Evolutionary conservation across 2,329 filamentous ascomycete species (phyloP).

Genomic region (Nectriaceae sp.): DNA sequence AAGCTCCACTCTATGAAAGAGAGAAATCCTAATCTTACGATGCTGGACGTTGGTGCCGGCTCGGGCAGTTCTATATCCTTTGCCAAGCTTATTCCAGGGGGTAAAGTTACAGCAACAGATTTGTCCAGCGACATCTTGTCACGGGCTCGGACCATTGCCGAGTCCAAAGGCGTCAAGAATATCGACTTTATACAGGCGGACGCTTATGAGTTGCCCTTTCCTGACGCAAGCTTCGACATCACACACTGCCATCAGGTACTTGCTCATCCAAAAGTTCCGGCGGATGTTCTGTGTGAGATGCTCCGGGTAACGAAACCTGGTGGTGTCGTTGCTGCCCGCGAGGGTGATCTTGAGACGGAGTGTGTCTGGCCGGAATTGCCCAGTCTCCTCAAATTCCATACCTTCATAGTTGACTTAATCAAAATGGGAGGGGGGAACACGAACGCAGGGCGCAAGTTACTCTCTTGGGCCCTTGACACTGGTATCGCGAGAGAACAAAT

Average conservation of each 20-base stretch:
- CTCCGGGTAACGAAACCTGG: constrained; percentile 44
- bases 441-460: constrained; percentile 29
- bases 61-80: constrained; percentile 49
- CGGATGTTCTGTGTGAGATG: constrained; percentile 41
- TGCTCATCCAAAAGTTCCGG: constrained; percentile 39
- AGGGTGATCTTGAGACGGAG: constrained; percentile 32
- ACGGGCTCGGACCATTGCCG: constrained; percentile 26
- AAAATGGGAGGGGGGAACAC: constrained; percentile 26
- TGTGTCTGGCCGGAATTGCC: constrained; percentile 31
- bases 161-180: constrained; percentile 24
- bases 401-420: constrained; percentile 21
- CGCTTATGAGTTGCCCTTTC: constrained; percentile 38
- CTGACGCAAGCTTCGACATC: constrained; percentile 43
- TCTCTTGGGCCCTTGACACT: constrained; percentile 29
- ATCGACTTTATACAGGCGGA: constrained; percentile 30
- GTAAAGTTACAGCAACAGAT: constrained; percentile 36
- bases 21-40: constrained; percentile 33
- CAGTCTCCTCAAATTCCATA: constrained; percentile 24
- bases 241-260: constrained; percentile 46
- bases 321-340: constrained; percentile 41
- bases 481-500: constrained; percentile 26
- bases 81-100: constrained; percentile 39
- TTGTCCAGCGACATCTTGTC: constrained; percentile 33
- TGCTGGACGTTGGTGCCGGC: constrained; percentile 52
- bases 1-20: constrained; percentile 31